Conservation (phyloP, 129 eudicot genomes). For the Flaveria linearis region DNA sequence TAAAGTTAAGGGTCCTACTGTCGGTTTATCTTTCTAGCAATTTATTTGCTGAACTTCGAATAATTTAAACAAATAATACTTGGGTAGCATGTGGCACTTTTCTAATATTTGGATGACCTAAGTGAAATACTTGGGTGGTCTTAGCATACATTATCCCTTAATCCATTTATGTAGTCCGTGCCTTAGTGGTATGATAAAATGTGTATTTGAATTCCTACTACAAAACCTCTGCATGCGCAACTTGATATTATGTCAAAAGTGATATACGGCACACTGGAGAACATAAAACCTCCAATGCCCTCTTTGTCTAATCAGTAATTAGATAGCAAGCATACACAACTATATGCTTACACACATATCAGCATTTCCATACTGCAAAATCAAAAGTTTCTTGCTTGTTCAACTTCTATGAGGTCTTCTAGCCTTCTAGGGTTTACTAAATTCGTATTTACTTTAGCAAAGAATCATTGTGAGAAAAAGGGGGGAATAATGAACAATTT, state of each 20-base stretch:
- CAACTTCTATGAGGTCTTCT: neutral
- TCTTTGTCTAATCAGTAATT: neutral
- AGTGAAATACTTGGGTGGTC: conserved; percentile 8
- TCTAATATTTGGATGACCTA: neutral
- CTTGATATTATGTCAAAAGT: neutral
- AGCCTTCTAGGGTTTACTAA: neutral
- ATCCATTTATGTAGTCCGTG: neutral
- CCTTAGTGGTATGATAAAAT: neutral
- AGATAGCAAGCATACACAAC: neutral
- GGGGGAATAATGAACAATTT: neutral
- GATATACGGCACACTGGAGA: neutral
- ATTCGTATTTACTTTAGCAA: neutral
- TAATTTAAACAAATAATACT: neutral
- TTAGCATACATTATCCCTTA: neutral
- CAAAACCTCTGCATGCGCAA: neutral
- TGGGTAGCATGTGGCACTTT: neutral
- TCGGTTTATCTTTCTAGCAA: neutral
- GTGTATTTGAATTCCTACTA: neutral
- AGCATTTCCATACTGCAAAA: neutral
- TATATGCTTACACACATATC: neutral
- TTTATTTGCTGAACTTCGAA: neutral
- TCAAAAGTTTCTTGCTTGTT: neutral
- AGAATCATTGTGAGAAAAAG: neutral
- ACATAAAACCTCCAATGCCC: neutral
- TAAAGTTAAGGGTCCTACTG: neutral